Conservation (phyloP, 257 asterid species). For the Solanum bulbocastanum region DNA sequence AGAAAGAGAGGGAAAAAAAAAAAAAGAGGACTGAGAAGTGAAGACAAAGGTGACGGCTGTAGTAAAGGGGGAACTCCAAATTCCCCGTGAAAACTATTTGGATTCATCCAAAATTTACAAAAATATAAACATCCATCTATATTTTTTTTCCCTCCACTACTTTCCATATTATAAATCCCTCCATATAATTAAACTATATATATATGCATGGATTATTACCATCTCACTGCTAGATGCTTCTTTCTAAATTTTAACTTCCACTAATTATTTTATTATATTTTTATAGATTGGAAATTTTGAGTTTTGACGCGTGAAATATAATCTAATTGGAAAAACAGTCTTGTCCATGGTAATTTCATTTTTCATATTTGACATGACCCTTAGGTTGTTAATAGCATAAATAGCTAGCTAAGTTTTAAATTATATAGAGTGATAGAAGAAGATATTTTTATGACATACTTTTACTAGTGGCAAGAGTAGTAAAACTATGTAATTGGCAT, state of each 20-base stretch:
- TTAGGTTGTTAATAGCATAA: background rate
- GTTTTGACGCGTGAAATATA: background rate
- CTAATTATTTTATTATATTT: background rate
- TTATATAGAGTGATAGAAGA: background rate
- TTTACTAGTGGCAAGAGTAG: background rate
- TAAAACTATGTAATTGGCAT: background rate
- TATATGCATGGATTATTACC: background rate
- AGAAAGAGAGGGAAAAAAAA: conserved; percentile 13
- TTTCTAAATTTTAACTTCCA: background rate
- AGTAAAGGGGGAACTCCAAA: conserved; percentile 57
- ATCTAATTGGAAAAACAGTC: background rate
- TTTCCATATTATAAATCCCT: conserved; percentile 28
- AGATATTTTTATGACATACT: background rate
- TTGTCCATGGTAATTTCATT: background rate
- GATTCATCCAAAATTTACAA: conserved; percentile 44
- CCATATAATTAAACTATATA: conserved; percentile 11
- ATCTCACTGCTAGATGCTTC: background rate
- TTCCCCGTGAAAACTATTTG: conserved; percentile 91
- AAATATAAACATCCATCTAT: conserved; percentile 18
- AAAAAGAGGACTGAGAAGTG: conserved; percentile 6
- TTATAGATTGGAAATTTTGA: background rate
- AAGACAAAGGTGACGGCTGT: conserved; percentile 15
- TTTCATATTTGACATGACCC: background rate
- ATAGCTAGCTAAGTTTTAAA: background rate
- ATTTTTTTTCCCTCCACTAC: conserved; percentile 27